Evolutionary conservation across 2,329 filamentous ascomycete genomes (phyloP), one percentile per base, ranked within the genome.

Genomic region (Microascus cirrosus): DNA sequence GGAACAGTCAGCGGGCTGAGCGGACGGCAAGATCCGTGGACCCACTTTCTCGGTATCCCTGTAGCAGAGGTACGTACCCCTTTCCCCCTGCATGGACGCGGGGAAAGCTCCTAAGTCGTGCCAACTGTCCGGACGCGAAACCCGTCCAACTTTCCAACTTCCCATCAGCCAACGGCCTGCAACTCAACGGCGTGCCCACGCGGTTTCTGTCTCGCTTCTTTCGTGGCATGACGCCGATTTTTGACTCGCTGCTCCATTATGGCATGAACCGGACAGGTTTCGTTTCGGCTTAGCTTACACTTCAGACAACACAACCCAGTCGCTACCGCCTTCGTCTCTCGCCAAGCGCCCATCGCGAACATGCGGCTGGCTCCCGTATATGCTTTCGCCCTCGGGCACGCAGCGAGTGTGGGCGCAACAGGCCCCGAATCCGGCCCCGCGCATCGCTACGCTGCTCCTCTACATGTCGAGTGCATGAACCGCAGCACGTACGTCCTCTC

Each of bases 401-500:
- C 51, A 8, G 7, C 48, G 5, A 10, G 22, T 25, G 56, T 35
- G 20, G 56, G 18, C 20, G 56, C 56, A 25, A 34, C 39, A 10
- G 20, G 18, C 34, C 15, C 50, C 8, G 39, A 45, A 7, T 35
- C 34, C 13, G 24, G 53, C 15, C 56, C 83, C 0, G 83, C 82
- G 32, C 86, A 86, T 66, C 80, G 82, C 65, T 86, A 85, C 66
- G 84, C 84, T 63, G 84, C 86, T 15, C 70, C 80, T 12, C 86
- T 90, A 60, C 77, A 79, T 42, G 84, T 90, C 22, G 85, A 85
- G 66, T 90, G 87, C 74, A 81, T 90, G 76, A 87, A 88, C 66
- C 79, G 87, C 60, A 88, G 83, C 70, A 81, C 84, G 86, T 89
- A 65, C 73, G 84, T 77, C n/a, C 7, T 5, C 24, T 36, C 13